Conservation (phyloP, 345 rosid genomes). For the Eucalyptus sideroxylon region DNA sequence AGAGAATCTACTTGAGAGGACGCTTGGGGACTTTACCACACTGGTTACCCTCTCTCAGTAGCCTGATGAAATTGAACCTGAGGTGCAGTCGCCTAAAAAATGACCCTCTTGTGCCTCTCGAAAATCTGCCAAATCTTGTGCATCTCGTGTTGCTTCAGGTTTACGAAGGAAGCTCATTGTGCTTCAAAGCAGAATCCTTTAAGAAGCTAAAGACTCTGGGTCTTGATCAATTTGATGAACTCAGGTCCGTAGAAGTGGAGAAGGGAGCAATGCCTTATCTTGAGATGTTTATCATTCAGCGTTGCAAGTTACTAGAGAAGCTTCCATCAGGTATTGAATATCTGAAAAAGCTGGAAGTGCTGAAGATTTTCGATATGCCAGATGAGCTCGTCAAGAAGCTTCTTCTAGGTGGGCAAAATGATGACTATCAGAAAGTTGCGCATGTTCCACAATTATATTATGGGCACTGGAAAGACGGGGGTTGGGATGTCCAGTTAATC, state of each 20-base stretch:
- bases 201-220: slow-evolving; percentile 12
- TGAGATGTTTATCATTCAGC: slow-evolving; percentile 12
- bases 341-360: slow-evolving; percentile 7
- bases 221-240: slow-evolving; percentile 11
- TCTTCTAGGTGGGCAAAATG: background rate
- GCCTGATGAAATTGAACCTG: slow-evolving; percentile 9
- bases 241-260: background rate
- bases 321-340: slow-evolving; percentile 17
- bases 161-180: slow-evolving; percentile 1
- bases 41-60: slow-evolving; percentile 12
- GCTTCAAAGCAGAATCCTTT: slow-evolving; percentile 8
- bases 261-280: slow-evolving; percentile 13
- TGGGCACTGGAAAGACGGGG: slow-evolving; percentile 15
- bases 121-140: slow-evolving; percentile 16
- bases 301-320: slow-evolving; percentile 1
- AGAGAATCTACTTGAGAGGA: slow-evolving; percentile 15
- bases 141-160: slow-evolving; percentile 11
- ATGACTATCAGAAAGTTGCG: slow-evolving; percentile 3
- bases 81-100: slow-evolving; percentile 9
- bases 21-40: slow-evolving; percentile 6
- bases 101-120: slow-evolving; percentile 13
- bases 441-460: slow-evolving; percentile 12
- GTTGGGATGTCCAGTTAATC: slow-evolving; percentile 12
- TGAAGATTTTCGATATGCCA: slow-evolving; percentile 19
- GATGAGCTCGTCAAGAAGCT: slow-evolving; percentile 7